Base-by-base conservation (phyloP, 306 rosid genomes). In the Luffa aegyptiaca region DNA sequence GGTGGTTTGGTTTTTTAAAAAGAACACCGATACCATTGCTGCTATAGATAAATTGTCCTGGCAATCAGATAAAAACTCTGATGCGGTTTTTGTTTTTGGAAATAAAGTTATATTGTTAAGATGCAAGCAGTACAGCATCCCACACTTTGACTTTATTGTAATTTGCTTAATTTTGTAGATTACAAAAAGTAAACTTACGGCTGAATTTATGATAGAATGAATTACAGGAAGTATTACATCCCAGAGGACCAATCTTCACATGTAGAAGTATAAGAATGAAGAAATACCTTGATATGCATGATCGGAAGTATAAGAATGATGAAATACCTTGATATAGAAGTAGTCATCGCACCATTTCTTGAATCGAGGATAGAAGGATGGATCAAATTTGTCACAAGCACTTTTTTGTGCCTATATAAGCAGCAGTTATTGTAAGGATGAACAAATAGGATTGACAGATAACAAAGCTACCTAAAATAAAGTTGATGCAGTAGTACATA, bases 301-400 rank as follows among this genome's bases (percentile, higher is more conserved):
- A 64, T 10, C 21, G 48, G 14, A 59, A 17, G 71, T 62, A 39
- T 41, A 6, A 79, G 81, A 84, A 71, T 21, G 41, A 45, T 71
- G 73, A 48, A 49, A 70, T 89, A 95, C 97, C 93, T 95, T 92
- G 85, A 95, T 91, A 83, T 90, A 92, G 86, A 95, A 95, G 88
- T 95, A 95, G 76, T 95, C 98, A 78, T 95, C 98, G 57, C 98
- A 95, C 98, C 98, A 92, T 85, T 93, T 92, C 90, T 95, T 95
- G 89, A 95, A 95, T 74, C 89, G 93, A 36, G 98, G 97, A 81
- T 92, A 95, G 87, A 95, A 95, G 11, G 93, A 76, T 59, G 97
- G 97, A 78, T 95, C 97, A 84, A 95, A 95, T 87, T 95, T 95
- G 93, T 95, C 98, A 62, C 98, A 95, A 36, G 96, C 85, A 69